Evolutionary conservation across 225 moss, liverwort and hornwort species (phyloP).

Genomic region (Climacium dendroides): DNA sequence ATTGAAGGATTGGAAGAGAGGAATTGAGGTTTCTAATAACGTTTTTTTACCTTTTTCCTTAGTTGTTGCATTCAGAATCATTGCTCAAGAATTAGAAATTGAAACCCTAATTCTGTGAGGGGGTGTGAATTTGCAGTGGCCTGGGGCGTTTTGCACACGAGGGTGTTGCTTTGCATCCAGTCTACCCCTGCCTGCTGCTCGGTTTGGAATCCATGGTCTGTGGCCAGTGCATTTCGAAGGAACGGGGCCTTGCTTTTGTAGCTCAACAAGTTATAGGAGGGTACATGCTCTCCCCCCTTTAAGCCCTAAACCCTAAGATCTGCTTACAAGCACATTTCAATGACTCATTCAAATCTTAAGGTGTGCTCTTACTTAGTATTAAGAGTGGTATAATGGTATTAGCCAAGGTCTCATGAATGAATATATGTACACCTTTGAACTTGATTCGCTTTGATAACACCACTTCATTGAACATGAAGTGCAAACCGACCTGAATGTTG

Average conservation of each 20-base stretch:
- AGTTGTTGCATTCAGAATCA: not conserved
- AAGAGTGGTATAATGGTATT: not conserved
- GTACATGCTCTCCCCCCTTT: not conserved
- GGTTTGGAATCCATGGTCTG: conserved; percentile 19
- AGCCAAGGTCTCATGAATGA: not conserved
- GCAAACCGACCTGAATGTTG: not conserved
- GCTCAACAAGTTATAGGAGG: not conserved
- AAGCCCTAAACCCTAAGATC: not conserved
- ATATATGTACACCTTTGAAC: not conserved
- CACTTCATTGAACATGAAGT: not conserved
- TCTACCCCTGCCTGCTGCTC: not conserved
- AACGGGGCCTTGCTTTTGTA: conserved; percentile 8
- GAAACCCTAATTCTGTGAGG: not conserved
- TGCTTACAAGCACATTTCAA: not conserved
- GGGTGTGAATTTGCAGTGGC: not conserved
- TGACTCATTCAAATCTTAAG: not conserved
- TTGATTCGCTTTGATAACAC: not conserved
- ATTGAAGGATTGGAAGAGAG: not conserved
- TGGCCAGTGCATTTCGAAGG: conserved; percentile 8
- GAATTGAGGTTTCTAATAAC: too few relatives aligned
- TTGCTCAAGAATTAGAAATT: not conserved
- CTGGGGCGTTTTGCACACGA: conserved; percentile 6
- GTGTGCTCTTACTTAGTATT: not conserved
- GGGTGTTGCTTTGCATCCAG: conserved; percentile 12
- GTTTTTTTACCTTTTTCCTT: too few relatives aligned